Conservation (phyloP, 2,329 filamentous ascomycete genomes). For the Talaromyces sp. region DNA sequence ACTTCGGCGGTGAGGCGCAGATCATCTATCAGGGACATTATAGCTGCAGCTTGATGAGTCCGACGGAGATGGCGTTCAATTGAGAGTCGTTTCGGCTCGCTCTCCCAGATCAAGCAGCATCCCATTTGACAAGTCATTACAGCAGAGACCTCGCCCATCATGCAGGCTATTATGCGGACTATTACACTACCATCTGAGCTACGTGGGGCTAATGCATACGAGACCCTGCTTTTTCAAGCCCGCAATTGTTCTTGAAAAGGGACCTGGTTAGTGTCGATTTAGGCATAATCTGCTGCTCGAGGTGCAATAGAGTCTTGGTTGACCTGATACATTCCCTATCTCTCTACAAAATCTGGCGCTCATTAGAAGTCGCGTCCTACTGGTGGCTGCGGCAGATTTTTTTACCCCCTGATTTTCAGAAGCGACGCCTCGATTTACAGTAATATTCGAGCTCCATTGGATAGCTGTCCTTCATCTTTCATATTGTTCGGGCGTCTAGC, state of each 20-base stretch:
- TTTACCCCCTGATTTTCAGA: too few species aligned
- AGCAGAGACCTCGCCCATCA: background rate
- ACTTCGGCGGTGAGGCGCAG: background rate
- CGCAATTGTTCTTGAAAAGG: background rate
- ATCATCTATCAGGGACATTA: background rate
- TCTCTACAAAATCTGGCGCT: background rate
- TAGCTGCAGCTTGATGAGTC: background rate
- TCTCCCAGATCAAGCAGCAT: background rate
- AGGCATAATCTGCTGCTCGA: background rate
- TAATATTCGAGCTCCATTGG: background rate
- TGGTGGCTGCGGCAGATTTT: too few species aligned
- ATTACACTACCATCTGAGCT: background rate
- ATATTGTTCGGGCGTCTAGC: background rate
- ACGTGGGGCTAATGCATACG: background rate
- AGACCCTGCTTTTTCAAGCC: constrained; percentile 3
- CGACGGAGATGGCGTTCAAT: background rate
- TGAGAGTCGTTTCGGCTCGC: background rate
- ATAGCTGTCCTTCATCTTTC: background rate
- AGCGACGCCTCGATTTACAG: background rate
- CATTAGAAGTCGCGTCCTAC: background rate
- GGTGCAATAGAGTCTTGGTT: background rate
- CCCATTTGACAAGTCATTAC: background rate
- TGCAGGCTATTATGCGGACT: background rate
- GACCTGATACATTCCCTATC: background rate
- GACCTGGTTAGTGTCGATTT: background rate